Conservation (phyloP, 805 yeast species). For the Nakazawaea ambrosiae region DNA sequence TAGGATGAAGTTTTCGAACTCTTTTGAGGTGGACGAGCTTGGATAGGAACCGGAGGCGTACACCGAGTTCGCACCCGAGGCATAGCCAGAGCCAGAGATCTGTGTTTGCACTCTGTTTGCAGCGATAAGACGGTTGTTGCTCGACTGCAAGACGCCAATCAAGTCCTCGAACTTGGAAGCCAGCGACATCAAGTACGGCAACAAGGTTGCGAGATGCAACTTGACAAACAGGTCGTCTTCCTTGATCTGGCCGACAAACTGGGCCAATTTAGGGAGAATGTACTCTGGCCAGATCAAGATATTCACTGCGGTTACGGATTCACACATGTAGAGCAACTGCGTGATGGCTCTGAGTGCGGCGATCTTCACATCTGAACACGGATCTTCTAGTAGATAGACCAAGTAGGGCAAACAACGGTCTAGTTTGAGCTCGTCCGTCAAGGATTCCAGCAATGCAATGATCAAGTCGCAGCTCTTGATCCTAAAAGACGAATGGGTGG, state of each 20-base stretch:
- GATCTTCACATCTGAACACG: conserved; percentile 56
- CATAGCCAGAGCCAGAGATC: too few species aligned
- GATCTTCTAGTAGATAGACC: conserved; percentile 64
- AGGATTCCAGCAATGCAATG: conserved; percentile 64
- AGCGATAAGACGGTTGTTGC: too few species aligned
- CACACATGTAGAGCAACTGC: conserved; percentile 58
- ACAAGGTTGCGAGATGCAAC: conserved; percentile 61
- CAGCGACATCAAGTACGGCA: conserved; percentile 64
- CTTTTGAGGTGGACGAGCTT: conserved; percentile 22
- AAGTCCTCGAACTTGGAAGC: conserved; percentile 61
- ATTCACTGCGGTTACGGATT: conserved; percentile 66
- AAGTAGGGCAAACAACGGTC: conserved; percentile 83
- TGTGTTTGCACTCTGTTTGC: too few species aligned
- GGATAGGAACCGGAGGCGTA: not conserved
- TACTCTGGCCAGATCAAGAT: conserved; percentile 76
- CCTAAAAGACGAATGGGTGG: conserved; percentile 52
- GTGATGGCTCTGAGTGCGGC: conserved; percentile 60
- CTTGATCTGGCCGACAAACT: conserved; percentile 21
- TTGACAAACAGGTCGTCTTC: conserved; percentile 34
- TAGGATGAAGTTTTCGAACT: conserved; percentile 61
- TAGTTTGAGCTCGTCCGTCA: conserved; percentile 76
- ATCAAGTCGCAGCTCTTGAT: conserved; percentile 71
- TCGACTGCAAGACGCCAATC: conserved; percentile 39
- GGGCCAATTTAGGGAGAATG: conserved; percentile 59
- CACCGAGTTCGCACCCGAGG: not conserved